Conservation (phyloP, 2,329 filamentous ascomycete species). For the Hymenoscyphus fructigenus region DNA sequence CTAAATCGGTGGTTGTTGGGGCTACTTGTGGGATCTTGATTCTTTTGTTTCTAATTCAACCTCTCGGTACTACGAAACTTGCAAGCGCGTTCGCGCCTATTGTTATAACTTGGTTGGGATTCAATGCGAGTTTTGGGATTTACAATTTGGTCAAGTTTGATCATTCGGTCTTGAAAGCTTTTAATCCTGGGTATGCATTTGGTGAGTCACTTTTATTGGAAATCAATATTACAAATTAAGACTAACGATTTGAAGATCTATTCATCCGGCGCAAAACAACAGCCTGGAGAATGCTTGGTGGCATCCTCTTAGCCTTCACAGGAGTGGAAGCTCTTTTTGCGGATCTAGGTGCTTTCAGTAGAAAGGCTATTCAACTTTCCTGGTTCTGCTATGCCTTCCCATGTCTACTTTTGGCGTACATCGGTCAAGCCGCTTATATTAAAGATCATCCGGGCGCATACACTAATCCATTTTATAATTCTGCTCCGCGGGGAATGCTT, state of each 20-base stretch:
- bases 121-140: slow-evolving; percentile 63
- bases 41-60: slow-evolving; percentile 62
- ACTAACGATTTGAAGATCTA: slow-evolving; percentile 41
- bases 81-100: slow-evolving; percentile 63
- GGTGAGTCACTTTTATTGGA: not conserved
- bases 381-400: slow-evolving; percentile 71
- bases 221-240: not conserved
- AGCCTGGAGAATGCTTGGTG: slow-evolving; percentile 64
- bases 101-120: slow-evolving; percentile 64
- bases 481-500: slow-evolving; percentile 64
- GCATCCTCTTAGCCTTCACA: slow-evolving; percentile 71
- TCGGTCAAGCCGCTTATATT: slow-evolving; percentile 72
- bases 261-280: slow-evolving; percentile 55
- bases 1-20: slow-evolving; percentile 57
- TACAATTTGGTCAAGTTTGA: slow-evolving; percentile 57
- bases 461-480: slow-evolving; percentile 72
- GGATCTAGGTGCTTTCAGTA: slow-evolving; percentile 72
- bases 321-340: slow-evolving; percentile 76
- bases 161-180: slow-evolving; percentile 53
- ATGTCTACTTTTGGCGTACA: slow-evolving; percentile 49
- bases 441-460: slow-evolving; percentile 57
- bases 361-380: slow-evolving; percentile 67
- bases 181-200: slow-evolving; percentile 58
- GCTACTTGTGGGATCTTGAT: slow-evolving; percentile 64
- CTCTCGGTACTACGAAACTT: slow-evolving; percentile 61